These are phyloP conservation scores for Hypericum perforatum DNA, from an alignment of 345 rosid genomes.

Conservation along the genomic window DNA sequence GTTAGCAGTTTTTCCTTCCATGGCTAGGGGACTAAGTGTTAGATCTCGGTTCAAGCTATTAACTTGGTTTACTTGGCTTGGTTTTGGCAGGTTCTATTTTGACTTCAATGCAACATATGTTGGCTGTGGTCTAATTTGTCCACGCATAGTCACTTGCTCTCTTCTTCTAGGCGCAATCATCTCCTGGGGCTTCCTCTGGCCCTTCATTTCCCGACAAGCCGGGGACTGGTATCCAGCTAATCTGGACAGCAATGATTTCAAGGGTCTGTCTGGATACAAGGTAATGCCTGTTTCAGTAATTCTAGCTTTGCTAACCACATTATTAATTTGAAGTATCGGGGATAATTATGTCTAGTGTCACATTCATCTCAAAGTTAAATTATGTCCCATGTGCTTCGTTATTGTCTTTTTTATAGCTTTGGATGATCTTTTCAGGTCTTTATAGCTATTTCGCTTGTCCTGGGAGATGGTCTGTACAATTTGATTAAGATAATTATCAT, in stretches of 20 bases:
- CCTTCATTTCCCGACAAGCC: conserved; percentile 56
- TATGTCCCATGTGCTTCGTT: too few species aligned
- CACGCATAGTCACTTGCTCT: conserved; percentile 86
- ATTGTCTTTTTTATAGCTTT: too few species aligned
- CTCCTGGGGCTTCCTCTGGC: conserved; percentile 94
- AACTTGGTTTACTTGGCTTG: conserved; percentile 5
- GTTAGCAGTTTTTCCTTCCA: conserved; percentile 30
- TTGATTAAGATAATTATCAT: conserved; percentile 62
- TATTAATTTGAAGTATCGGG: too few species aligned
- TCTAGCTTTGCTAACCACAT: too few species aligned
- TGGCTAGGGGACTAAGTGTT: too few species aligned
- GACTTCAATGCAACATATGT: conserved; percentile 92
- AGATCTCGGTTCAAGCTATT: too few species aligned
- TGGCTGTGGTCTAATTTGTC: conserved; percentile 96
- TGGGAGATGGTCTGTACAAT: conserved; percentile 90
- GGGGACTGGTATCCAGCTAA: conserved; percentile 89
- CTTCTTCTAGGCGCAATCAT: conserved; percentile 82
- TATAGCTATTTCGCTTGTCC: conserved; percentile 76
- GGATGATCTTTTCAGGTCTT: conserved; percentile 46
- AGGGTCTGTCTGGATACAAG: conserved; percentile 93
- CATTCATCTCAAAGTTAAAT: too few species aligned
- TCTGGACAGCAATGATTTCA: conserved; percentile 68
- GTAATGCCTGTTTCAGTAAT: conserved; percentile 18
- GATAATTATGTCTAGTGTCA: too few species aligned
- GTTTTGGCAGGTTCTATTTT: conserved; percentile 62